phyloP scores from a whole-genome alignment of 2,329 filamentous ascomycete species.

The Curvularia spicifera region DNA sequence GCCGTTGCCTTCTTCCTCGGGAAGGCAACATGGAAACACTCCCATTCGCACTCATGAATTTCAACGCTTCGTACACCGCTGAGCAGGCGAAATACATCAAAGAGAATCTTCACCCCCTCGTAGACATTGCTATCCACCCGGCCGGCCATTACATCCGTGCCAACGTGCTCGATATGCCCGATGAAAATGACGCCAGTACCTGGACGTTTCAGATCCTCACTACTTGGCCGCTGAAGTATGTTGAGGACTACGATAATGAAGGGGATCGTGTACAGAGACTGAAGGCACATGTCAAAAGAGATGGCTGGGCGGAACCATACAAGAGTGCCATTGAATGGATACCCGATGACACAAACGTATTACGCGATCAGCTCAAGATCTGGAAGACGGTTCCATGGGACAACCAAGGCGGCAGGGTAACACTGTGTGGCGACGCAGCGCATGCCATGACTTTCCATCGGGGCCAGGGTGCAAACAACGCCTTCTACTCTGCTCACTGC shows the following conservation, averaged over 20 bases:
- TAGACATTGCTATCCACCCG: constrained; percentile 43
- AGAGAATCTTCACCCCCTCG: constrained; percentile 34
- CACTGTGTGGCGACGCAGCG: constrained; percentile 49
- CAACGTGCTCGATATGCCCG: constrained; percentile 43
- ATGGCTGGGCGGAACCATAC: constrained; percentile 45
- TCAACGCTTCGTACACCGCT: constrained; percentile 36
- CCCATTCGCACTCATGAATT: constrained; percentile 41
- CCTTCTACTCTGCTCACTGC: constrained; percentile 43
- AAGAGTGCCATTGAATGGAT: constrained; percentile 45
- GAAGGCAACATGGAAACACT: constrained; percentile 32
- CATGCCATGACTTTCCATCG: constrained; percentile 52
- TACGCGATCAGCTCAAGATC: constrained; percentile 44
- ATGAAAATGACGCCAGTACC: constrained; percentile 40
- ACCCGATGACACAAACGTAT: constrained; percentile 36
- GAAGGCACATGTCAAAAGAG: constrained; percentile 36
- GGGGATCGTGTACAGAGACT: constrained; percentile 29
- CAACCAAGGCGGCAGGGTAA: constrained; percentile 41
- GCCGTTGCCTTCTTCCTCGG: constrained; percentile 31
- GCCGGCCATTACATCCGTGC: constrained; percentile 40
- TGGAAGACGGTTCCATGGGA: constrained; percentile 48
- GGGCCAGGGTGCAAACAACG: constrained; percentile 49
- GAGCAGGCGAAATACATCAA: constrained; percentile 38
- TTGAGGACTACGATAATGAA: constrained; percentile 40
- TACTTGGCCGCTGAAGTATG: constrained; percentile 37
- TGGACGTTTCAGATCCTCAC: constrained; percentile 47